Base-by-base conservation (phyloP, 805 yeast species). In the Candida rishiriensis region DNA sequence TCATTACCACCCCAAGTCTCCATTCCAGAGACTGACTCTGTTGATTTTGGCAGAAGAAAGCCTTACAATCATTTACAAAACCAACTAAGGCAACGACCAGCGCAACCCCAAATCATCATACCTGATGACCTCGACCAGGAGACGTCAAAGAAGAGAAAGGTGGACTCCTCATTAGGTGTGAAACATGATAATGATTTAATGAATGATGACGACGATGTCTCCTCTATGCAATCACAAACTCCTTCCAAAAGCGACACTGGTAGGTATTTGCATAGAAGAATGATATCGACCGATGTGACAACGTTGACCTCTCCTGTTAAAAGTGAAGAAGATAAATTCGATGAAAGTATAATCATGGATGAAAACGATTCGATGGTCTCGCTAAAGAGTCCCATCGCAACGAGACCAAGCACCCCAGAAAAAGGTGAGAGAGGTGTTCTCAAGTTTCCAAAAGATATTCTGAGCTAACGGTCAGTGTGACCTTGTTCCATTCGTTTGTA, bases 1-100 rank as follows among this genome's bases (percentile, higher is more conserved):
- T 72, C 78, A 3, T 49, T 73, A 34, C 78, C 78, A 0, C 54
- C 62, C 4, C 54, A 62, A 26, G 67, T 61, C 12, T 47, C 64
- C 11, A 65, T 61, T 33, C 69, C 68, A 0, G 69, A 68, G 41
- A 28, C 52, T 2, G 44, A 52, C n/a, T 47, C 55, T 3, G 35
- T 73, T 59, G 56, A 44, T 34, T 62, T 62, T 32, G 48, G 47
- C 29, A 41, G 41, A 26, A 42, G 46, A 36, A 46, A 62, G 57
- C 43, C 69, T 9, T 13, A 30, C 31, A 29, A 13, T 11, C 40
- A 30, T 28, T 5, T 16, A 13, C 40, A 30, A 21, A 4, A 21
- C 7, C 26, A 21, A 21, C 26, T 21, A 21, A 4, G 59, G 39
- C 64, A 57, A 37, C 66, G 63, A 7, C 70, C 69, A 29, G 57